Base-by-base conservation (phyloP, 495 filamentous ascomycete genomes). In the Xylaria acuta region DNA sequence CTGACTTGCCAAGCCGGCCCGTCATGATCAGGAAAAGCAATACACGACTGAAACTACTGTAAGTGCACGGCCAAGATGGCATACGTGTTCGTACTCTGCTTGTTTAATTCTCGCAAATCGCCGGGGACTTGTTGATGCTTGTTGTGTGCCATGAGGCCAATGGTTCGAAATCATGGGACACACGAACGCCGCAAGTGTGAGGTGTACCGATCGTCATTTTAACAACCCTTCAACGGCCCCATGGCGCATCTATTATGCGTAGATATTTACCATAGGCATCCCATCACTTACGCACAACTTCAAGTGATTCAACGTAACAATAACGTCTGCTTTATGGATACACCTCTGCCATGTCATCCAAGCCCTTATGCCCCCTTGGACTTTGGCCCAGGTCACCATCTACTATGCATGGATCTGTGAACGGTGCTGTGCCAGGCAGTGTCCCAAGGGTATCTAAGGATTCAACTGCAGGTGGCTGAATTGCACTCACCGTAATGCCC, bases 1-100 rank as follows among this genome's bases (percentile, higher is more conserved):
- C 64, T 67, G 64, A 67, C 43, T 67, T 40, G 64, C 64, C 43
- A 53, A 67, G 64, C 30, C 64, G 64, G 64, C 32, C 40, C 49
- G 41, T 36, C 18, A 3, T 12, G 58, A 32, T 38, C 32, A 38
- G 16, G 32, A 60, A 60, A 60, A n/a, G 58, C 58, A 60, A 38
- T n/a, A n/a, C n/a, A n/a, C n/a, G 32, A n/a, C 5, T 38, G 11
- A 60, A 38, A 22, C 58, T 2, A 59, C n/a, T 25, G 40, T 14
- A 43, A 5, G 1, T 54, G 1, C 7, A 22, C 6, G 34, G 32
- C 34, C 58, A 40, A 38, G 58, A 38, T 1, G 8, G 34, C 40
- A 32, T 65, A 67, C 64, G 64, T 67, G 64, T 38, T 32, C 45
- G 25, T n/a, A 11, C 5, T 30, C 14, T 65, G 63, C 25, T 64